A percentile compares a stretch with the other conserved stretches of the same genome.
These are phyloP conservation scores for Leccinum fibrillosum DNA, from an alignment of 768 basidiomycete species.

Conservation along the genomic window DNA sequence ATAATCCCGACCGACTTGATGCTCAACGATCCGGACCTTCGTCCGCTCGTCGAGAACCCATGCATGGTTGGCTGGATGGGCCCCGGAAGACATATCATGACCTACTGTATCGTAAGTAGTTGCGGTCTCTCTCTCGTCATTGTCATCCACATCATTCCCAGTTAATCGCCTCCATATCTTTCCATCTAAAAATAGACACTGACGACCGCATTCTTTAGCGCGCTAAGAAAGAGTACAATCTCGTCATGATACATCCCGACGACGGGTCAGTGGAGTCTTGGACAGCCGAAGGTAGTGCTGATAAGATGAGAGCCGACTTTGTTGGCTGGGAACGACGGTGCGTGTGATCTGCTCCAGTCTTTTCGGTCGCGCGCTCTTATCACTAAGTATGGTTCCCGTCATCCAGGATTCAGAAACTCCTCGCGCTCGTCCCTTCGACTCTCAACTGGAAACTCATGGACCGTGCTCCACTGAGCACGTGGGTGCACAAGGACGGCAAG, in stretches of 20 bases:
- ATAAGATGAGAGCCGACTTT: slow-evolving; percentile 47
- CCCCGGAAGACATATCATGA: slow-evolving; percentile 44
- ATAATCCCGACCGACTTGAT: slow-evolving; percentile 44
- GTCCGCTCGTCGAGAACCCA: slow-evolving; percentile 44
- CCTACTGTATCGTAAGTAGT: slow-evolving; percentile 40
- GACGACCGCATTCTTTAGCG: slow-evolving; percentile 17
- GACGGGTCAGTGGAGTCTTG: slow-evolving; percentile 42
- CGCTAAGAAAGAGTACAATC: slow-evolving; percentile 40
- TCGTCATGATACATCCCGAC: slow-evolving; percentile 44
- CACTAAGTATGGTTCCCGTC: background rate
- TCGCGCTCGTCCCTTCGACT: slow-evolving; percentile 43
- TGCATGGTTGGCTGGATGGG: slow-evolving; percentile 64
- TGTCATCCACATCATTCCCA: background rate
- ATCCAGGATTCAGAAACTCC: slow-evolving; percentile 43
- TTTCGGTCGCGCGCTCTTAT: background rate
- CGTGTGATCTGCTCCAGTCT: slow-evolving; percentile 7
- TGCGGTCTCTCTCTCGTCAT: background rate
- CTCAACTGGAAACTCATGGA: slow-evolving; percentile 49
- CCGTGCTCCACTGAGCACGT: slow-evolving; percentile 43
- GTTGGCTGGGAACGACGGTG: slow-evolving; percentile 49
- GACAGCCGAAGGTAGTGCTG: slow-evolving; percentile 38
- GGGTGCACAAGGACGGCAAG: slow-evolving; percentile 44
- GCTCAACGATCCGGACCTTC: slow-evolving; percentile 50
- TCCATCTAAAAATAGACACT: background rate
- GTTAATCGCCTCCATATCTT: background rate